These are phyloP conservation scores for Avena atlantica DNA, from an alignment of 176 grass and related monocot genomes.

Conservation along the genomic window DNA sequence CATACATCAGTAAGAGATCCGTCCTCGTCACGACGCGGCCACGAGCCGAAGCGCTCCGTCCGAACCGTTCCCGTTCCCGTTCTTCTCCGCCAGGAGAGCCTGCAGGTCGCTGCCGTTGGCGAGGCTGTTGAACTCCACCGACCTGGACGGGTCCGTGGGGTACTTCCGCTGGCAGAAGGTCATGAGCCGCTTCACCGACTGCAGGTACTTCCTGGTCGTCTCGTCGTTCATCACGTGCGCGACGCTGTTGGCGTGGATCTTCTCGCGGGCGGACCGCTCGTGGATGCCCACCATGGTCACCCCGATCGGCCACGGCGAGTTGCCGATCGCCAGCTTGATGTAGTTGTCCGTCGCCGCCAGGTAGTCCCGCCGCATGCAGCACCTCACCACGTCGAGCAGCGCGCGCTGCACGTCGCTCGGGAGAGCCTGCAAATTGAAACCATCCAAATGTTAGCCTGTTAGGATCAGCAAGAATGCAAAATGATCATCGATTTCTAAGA, in stretches of 20 bases:
- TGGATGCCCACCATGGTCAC: slow-evolving; percentile 96
- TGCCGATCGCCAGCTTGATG: slow-evolving; percentile 86
- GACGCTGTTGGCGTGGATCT: slow-evolving; percentile 79
- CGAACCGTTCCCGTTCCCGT: not conserved
- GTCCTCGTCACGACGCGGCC: slow-evolving; percentile 39
- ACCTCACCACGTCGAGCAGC: slow-evolving; percentile 58
- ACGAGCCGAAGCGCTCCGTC: slow-evolving; percentile 42
- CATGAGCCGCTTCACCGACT: slow-evolving; percentile 78
- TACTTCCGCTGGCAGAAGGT: slow-evolving; percentile 78
- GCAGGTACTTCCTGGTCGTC: slow-evolving; percentile 77
- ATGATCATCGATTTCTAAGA: not conserved
- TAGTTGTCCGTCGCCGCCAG: slow-evolving; percentile 72
- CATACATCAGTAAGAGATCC: not conserved
- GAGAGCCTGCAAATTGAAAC: slow-evolving; percentile 47
- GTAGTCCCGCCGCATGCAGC: slow-evolving; percentile 76
- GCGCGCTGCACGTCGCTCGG: slow-evolving; percentile 57
- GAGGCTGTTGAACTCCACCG: slow-evolving; percentile 86
- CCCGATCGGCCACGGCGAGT: slow-evolving; percentile 93
- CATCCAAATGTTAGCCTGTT: no score
- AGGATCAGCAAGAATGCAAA: no score
- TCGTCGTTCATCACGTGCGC: slow-evolving; percentile 94
- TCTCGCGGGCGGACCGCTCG: slow-evolving; percentile 75
- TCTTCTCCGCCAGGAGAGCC: slow-evolving; percentile 57
- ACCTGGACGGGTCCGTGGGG: slow-evolving; percentile 72
- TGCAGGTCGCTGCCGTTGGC: slow-evolving; percentile 80